A percentile compares a stretch with the other conserved stretches of the same genome.
phyloP scores from a whole-genome alignment of 1,139 yeast species.

The Trichomonascaceae sp. region DNA sequence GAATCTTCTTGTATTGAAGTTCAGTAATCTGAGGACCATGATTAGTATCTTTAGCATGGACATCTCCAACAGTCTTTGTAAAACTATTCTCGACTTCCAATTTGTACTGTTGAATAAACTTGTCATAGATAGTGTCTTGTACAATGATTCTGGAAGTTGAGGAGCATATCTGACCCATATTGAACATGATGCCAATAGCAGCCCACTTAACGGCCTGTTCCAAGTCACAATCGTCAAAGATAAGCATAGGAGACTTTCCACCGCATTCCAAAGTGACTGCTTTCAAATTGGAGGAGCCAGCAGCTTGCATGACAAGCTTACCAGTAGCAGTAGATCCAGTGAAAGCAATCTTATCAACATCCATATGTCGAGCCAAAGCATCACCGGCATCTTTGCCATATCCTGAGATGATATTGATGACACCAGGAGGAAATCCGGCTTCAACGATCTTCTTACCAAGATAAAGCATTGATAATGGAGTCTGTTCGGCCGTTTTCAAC shows the following conservation, averaged over 20 bases:
- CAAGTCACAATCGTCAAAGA: slow-evolving; percentile 66
- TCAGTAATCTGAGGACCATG: slow-evolving; percentile 89
- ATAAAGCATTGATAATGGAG: slow-evolving; percentile 70
- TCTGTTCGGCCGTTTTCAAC: slow-evolving; percentile 70
- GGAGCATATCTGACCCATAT: slow-evolving; percentile 82
- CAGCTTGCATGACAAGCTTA: slow-evolving; percentile 62
- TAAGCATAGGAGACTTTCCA: slow-evolving; percentile 77
- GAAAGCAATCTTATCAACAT: slow-evolving; percentile 70
- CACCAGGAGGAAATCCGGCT: slow-evolving; percentile 78
- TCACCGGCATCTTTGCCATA: slow-evolving; percentile 70
- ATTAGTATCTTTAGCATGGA: slow-evolving; percentile 62
- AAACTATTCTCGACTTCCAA: slow-evolving; percentile 56
- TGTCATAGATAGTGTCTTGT: slow-evolving; percentile 69
- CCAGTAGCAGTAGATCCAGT: slow-evolving; percentile 83
- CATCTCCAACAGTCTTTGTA: slow-evolving; percentile 64
- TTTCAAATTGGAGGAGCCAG: slow-evolving; percentile 72
- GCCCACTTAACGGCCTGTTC: slow-evolving; percentile 53
- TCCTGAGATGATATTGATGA: slow-evolving; percentile 69
- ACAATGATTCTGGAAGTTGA: slow-evolving; percentile 78
- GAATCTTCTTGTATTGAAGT: slow-evolving; percentile 69
- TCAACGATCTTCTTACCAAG: slow-evolving; percentile 56
- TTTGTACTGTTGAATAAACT: slow-evolving; percentile 49
- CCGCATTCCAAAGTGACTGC: slow-evolving; percentile 79
- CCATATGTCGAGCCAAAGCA: slow-evolving; percentile 61
- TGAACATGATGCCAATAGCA: slow-evolving; percentile 58